Evolutionary conservation across 306 rosid genomes (phyloP), one percentile per base, ranked within the genome.

Genomic region (Myrica gale): DNA sequence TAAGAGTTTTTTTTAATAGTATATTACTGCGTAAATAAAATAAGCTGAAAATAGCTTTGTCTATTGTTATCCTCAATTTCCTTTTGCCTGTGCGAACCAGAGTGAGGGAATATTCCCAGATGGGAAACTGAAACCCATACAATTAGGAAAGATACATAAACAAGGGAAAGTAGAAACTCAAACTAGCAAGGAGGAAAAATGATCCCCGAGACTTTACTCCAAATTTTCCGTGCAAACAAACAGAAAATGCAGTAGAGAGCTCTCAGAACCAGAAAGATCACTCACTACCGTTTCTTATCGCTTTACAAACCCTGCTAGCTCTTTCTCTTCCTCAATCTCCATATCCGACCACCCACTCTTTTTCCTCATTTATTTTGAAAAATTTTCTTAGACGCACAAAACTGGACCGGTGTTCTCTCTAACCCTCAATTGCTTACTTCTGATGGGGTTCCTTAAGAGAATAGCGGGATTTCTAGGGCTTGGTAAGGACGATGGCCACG

Each of bases 381-480:
- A 21, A 0, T 20, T 56, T 56, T 56, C 39, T 57, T 57, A 9
- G 9, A 57, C 48, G 4, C 46, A 17, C 20, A 65, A 42, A 41
- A 65, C 50, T 17, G 70, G 70, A 42, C 46, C 0, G 42, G 10
- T 7, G 23, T 48, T 47, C 12, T 21, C 5, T 48, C 8, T 69
- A 13, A 20, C 41, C 15, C 43, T 69, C 57, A 21, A 6, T 46
- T 13, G 16, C 20, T 9, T 20, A 13, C 16, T 20, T 43, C 73
- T 42, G 77, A 96, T 96, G 98, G 63, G 90, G 54, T 21, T 90
- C 0, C 37, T 92, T 0, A 90, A 32, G 88, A 87, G 61, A 78
- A 0, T 96, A 10, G 82, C 69, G 10, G 94, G 84, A 47, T 62
- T 86, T 1, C 82, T 90, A 79, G 98, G 99, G 91, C 15, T 96